phyloP scores from a whole-genome alignment of 176 grass and related monocot species.

The Echinochloa phyllopogon region DNA sequence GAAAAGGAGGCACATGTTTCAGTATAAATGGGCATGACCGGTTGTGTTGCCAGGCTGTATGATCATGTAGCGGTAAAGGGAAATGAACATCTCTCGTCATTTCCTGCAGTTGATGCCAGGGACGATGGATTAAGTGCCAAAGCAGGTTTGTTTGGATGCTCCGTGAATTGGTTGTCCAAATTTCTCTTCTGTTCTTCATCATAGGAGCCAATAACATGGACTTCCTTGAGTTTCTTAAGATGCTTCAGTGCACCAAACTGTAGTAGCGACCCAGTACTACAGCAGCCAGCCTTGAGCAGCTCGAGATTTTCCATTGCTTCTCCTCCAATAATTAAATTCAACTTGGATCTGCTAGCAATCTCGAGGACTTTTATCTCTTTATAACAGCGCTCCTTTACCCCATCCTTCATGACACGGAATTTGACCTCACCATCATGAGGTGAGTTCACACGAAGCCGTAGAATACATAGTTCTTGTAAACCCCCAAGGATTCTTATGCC shows the following conservation, averaged over 20 bases:
- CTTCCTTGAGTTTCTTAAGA: background rate
- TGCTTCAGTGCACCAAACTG: background rate
- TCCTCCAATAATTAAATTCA: background rate
- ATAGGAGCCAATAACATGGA: background rate
- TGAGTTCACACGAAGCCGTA: background rate
- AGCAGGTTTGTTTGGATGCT: background rate
- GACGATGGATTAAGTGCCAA: background rate
- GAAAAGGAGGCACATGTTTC: too few relatives aligned
- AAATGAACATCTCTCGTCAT: background rate
- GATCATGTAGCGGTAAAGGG: background rate
- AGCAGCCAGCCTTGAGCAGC: background rate
- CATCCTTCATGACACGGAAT: background rate
- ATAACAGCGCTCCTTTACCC: background rate
- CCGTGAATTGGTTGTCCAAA: background rate
- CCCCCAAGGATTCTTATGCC: background rate
- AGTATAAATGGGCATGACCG: background rate
- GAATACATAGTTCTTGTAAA: background rate
- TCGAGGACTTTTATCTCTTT: background rate
- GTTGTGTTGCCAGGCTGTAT: background rate
- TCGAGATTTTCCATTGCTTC: background rate
- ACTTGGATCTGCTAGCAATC: background rate
- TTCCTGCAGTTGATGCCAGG: background rate
- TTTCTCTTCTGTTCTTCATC: background rate
- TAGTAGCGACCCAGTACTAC: background rate
- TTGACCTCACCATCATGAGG: background rate